These are phyloP conservation scores for Epicoccum sorghinum DNA, from an alignment of 2,329 filamentous ascomycete genomes.

Conservation along the genomic window DNA sequence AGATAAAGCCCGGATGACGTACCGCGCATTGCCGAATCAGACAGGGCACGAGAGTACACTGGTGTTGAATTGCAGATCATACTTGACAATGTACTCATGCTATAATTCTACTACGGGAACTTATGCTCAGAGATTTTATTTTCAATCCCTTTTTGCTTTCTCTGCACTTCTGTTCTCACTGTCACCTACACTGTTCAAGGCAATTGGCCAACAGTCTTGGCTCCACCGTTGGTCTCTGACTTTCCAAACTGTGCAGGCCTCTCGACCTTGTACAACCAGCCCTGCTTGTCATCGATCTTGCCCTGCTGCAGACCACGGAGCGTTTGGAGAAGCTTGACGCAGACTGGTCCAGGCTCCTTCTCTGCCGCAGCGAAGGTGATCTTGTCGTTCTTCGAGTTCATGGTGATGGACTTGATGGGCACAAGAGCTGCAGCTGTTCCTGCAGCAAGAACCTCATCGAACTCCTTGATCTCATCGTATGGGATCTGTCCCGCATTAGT, in stretches of 20 bases:
- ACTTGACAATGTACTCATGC: too few species aligned
- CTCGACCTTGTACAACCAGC: conserved; percentile 66
- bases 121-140: neutral
- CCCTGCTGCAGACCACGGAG: conserved; percentile 88
- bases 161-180: neutral
- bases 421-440: conserved; percentile 91
- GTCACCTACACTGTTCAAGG: conserved; percentile 26
- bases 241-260: conserved; percentile 48
- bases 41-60: conserved; percentile 7
- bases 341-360: conserved; percentile 76
- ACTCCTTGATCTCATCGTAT: conserved; percentile 66
- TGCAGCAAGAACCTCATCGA: conserved; percentile 85
- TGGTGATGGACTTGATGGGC: conserved; percentile 88
- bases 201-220: conserved; percentile 44
- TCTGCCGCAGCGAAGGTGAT: conserved; percentile 62
- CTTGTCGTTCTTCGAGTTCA: conserved; percentile 63
- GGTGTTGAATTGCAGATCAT: conserved; percentile 7
- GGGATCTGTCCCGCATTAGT: conserved; percentile 59
- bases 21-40: conserved; percentile 18
- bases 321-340: conserved; percentile 72
- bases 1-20: conserved; percentile 19
- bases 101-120: too few species aligned
- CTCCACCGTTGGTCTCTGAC: conserved; percentile 25
- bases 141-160: neutral
- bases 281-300: conserved; percentile 75